Evolutionary conservation across 768 basidiomycete genomes (phyloP), one percentile per base, ranked within the genome.

Genomic region (Lactarius sanguifluus): DNA sequence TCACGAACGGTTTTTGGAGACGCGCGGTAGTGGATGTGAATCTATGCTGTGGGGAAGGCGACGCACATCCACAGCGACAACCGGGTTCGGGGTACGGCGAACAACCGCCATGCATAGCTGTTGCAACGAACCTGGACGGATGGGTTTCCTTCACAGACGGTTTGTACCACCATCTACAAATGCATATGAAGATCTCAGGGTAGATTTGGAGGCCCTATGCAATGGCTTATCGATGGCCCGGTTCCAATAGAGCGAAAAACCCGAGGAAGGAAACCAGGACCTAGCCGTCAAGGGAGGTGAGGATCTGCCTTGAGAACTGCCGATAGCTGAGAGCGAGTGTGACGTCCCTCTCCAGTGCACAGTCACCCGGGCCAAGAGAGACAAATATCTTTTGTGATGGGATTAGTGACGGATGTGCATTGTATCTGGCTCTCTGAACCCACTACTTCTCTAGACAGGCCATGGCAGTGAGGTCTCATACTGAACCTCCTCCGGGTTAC

Each of bases 31-130:
- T 38, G 12, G 36, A 38, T 38, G 36, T 38, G 36, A 38, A 38
- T 38, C 10, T 38, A 13, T 38, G 36, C 36, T 38, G 60, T 57
- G 54, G 47, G 15, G 57, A 94, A 77, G 8, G 89, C 90, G 9
- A 90, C 90, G 83, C 45, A 91, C 79, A 75, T 94, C 92, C 72
- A 93, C 88, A 0, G 90, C 90, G 59, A 94, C 90, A 32, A 91
- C 87, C 5, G 93, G 92, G 70, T 95, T 95, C 66, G 95, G 79
- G 38, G 76, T 74, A 23, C 85, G n/a, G n/a, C n/a, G 81, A 36
- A 94, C 82, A 94, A 94, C 15, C 1, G 15, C 38, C 38, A 5
- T 40, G 13, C 5, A 40, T 40, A 15, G 13, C 13, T 40, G 5
- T 40, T 40, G 38, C 12, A 40, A 40, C 5, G 13, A 90, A 55